A percentile compares a stretch with the other conserved stretches of the same genome.
These are phyloP conservation scores for Carex kokanica DNA, from an alignment of 176 grass and related monocot species.

Conservation along the genomic window DNA sequence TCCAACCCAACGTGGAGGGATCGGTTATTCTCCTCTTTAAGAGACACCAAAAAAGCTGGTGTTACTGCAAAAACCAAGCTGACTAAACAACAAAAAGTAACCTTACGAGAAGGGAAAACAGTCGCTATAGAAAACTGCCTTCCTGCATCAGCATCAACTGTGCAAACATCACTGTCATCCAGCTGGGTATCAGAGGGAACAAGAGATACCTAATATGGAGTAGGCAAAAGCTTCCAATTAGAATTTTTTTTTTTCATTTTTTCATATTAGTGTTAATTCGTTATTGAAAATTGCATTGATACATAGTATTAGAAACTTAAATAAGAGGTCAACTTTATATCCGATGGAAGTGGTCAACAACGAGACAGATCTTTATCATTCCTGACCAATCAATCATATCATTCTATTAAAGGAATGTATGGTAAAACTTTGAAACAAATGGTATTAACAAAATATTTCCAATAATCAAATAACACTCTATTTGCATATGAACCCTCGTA, in stretches of 20 bases:
- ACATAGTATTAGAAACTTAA: not conserved
- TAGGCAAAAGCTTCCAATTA: constrained; percentile 22
- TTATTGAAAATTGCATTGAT: not conserved
- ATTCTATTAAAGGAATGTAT: not conserved
- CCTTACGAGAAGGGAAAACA: constrained; percentile 60
- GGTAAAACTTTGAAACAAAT: constrained; percentile 1
- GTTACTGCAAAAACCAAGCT: not conserved
- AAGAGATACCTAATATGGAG: constrained; percentile 51
- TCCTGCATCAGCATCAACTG: constrained; percentile 38
- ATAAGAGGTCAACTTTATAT: not conserved
- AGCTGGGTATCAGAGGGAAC: constrained; percentile 34
- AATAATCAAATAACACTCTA: not conserved
- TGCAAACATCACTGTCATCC: constrained; percentile 41
- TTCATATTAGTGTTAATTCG: not conserved
- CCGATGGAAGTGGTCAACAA: not conserved
- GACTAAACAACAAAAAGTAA: constrained; percentile 24
- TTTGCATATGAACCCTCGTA: not conserved
- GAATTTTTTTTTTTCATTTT: constrained; percentile 19
- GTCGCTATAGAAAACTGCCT: constrained; percentile 65
- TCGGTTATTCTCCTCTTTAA: not conserved
- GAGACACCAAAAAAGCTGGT: not conserved
- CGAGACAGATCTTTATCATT: not conserved
- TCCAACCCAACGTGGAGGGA: not conserved
- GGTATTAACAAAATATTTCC: not conserved
- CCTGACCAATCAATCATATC: not conserved